phyloP scores from a whole-genome alignment of 148 eudicot species.

The Oxyria digyna region DNA sequence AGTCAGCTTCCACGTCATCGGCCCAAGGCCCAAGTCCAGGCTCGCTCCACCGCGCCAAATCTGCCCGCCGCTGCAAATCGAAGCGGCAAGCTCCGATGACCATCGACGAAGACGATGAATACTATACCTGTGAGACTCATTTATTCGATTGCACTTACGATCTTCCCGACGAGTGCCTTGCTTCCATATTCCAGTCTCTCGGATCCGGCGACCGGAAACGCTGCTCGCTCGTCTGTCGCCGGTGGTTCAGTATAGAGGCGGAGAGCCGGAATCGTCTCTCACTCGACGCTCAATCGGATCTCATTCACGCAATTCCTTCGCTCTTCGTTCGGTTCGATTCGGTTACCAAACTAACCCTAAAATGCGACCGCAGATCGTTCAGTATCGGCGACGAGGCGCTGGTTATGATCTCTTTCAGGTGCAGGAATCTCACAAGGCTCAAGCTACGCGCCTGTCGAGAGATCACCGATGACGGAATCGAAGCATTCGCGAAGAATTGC shows the following conservation, averaged over 20 bases:
- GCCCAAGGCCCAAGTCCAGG: background rate
- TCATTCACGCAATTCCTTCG: slow-evolving; percentile 9
- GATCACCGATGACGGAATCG: slow-evolving; percentile 34
- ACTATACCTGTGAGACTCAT: background rate
- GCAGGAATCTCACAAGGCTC: slow-evolving; percentile 33
- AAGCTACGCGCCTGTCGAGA: slow-evolving; percentile 44
- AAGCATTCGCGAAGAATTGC: slow-evolving; percentile 28
- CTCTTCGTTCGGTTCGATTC: slow-evolving; percentile 39
- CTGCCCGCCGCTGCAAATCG: background rate
- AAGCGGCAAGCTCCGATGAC: background rate
- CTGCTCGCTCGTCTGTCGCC: slow-evolving; percentile 36
- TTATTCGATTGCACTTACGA: slow-evolving; percentile 19
- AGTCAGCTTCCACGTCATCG: slow-evolving; percentile 1
- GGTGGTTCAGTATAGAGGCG: slow-evolving; percentile 39
- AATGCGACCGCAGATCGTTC: slow-evolving; percentile 45
- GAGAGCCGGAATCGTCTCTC: slow-evolving; percentile 45
- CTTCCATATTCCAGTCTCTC: slow-evolving; percentile 29
- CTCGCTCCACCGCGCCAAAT: background rate
- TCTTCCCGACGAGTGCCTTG: slow-evolving; percentile 39
- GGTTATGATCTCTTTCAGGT: slow-evolving; percentile 19
- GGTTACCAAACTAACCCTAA: slow-evolving; percentile 39
- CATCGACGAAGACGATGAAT: background rate
- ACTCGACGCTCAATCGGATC: slow-evolving; percentile 30
- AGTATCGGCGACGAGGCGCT: slow-evolving; percentile 38
- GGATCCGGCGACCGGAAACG: slow-evolving; percentile 31